Evolutionary conservation across 345 rosid species (phyloP), one percentile per base, ranked within the genome.

Genomic region (Noccaea bulbosa): DNA sequence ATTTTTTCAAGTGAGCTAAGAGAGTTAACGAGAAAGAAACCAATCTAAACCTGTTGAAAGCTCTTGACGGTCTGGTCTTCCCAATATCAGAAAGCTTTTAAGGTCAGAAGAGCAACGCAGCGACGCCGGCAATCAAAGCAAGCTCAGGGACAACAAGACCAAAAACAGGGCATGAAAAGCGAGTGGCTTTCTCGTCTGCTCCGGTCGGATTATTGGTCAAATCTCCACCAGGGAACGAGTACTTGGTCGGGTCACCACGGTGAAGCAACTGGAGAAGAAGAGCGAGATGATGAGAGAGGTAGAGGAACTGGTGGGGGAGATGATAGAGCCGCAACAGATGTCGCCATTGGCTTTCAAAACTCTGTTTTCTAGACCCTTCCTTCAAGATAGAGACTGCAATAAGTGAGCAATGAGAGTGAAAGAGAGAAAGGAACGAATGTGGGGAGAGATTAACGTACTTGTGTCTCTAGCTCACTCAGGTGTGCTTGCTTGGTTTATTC

Each of bases 61-160:
- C 20, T 17, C 20, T 17, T 17, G 20, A 0, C 20, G n/a, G n/a
- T n/a, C n/a, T n/a, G n/a, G n/a, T n/a, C n/a, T n/a, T n/a, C n/a
- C n/a, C n/a, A 6, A 93, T 89, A 83, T 93, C 96, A 43, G 98
- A 97, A 81, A 93, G 82, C 59, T 93, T 81, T 80, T 91, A 91
- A 69, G 98, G 98, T 55, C 98, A 96, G 72, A 93, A 93, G 66
- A 93, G 84, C 62, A 93, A 69, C 38, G 10, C 97, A 93, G 84
- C 62, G 91, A 69, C 38, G 10, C 97, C 98, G 62, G 90, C 98
- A 77, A 93, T 93, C 65, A 93, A 97, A 49, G 85, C 96, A 24
- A 93, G 87, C 78, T 93, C 98, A 35, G 97, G 97, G 27, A 93
- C 96, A 40, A 96, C 97, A 6, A 93, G 86, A 51, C 98, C 98